phyloP scores from a whole-genome alignment of 495 filamentous ascomycete genomes.

The Hypoxylon cercidicola region DNA sequence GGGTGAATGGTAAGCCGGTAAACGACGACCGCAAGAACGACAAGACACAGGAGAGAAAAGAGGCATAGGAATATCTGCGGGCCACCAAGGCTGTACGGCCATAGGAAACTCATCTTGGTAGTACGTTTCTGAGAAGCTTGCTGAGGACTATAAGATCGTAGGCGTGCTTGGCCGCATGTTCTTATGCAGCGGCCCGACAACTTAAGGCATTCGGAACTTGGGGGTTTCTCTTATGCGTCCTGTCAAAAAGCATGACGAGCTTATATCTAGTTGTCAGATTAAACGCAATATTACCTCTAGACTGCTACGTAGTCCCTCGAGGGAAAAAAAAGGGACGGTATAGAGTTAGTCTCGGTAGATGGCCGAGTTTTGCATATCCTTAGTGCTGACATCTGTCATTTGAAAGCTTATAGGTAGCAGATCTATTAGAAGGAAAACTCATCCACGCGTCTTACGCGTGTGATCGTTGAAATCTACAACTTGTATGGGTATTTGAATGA shows the following conservation, averaged over 20 bases:
- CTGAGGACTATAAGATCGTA: neutral
- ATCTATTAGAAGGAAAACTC: too few relatives aligned
- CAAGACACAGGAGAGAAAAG: neutral
- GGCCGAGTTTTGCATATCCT: neutral
- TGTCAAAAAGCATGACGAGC: too few relatives aligned
- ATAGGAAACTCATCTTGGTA: slow-evolving; percentile 24
- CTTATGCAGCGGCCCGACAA: too few relatives aligned
- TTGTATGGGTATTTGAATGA: too few relatives aligned
- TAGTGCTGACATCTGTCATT: neutral
- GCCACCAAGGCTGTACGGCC: slow-evolving; percentile 13
- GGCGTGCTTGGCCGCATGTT: too few relatives aligned
- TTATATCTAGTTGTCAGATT: neutral
- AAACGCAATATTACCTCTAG: neutral
- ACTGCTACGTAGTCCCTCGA: neutral
- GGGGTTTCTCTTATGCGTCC: too few relatives aligned
- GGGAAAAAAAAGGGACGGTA: neutral
- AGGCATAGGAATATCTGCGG: slow-evolving; percentile 4
- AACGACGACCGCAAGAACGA: slow-evolving; percentile 23
- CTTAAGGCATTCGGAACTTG: too few relatives aligned
- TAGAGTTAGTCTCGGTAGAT: neutral
- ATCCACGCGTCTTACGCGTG: too few relatives aligned
- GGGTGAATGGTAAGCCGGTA: slow-evolving; percentile 56
- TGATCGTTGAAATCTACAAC: too few relatives aligned
- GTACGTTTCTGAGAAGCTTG: neutral
- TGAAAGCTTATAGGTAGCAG: too few relatives aligned